A percentile compares a stretch with the other conserved stretches of the same genome.
phyloP scores from a whole-genome alignment of 805 yeast species.

The Myxozyma vanderwaltii region DNA sequence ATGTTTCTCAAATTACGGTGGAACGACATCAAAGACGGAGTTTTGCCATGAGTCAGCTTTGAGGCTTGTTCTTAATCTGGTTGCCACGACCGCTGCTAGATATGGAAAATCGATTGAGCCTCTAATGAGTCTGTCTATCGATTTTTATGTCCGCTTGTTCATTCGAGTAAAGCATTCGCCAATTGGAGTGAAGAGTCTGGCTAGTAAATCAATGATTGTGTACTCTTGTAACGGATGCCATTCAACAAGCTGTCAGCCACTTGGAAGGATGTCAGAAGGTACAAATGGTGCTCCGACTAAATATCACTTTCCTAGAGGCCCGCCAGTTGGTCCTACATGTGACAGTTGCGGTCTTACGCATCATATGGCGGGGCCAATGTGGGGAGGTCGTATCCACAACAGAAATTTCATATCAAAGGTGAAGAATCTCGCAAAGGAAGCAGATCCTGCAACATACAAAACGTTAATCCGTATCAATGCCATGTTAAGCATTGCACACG shows the following conservation, averaged over 20 bases:
- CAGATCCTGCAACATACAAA: conserved; percentile 62
- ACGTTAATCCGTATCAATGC: conserved; percentile 87
- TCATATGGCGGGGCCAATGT: conserved; percentile 96
- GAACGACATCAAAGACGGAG: conserved; percentile 77
- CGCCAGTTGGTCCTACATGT: conserved; percentile 64
- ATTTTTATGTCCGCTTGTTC: conserved; percentile 87
- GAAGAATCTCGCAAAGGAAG: conserved; percentile 53
- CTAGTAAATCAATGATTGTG: conserved; percentile 71
- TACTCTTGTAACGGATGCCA: conserved; percentile 90
- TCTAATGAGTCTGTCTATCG: conserved; percentile 78
- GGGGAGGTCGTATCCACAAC: conserved; percentile 80
- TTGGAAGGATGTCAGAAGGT: conserved; percentile 60
- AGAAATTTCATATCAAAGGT: conserved; percentile 64
- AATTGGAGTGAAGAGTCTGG: conserved; percentile 73
- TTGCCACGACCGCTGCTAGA: conserved; percentile 83
- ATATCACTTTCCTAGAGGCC: conserved; percentile 67
- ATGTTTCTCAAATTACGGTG: conserved; percentile 93
- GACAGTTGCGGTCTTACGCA: conserved; percentile 65
- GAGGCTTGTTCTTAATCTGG: conserved; percentile 74
- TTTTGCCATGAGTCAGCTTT: conserved; percentile 92
- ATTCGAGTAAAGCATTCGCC: conserved; percentile 79
- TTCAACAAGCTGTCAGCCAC: conserved; percentile 64
- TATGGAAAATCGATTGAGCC: conserved; percentile 89
- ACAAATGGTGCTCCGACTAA: conserved; percentile 45
- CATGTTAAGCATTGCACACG: conserved; percentile 81